Evolutionary conservation across 305 asterid genomes (phyloP).

Genomic region (Withania somnifera): DNA sequence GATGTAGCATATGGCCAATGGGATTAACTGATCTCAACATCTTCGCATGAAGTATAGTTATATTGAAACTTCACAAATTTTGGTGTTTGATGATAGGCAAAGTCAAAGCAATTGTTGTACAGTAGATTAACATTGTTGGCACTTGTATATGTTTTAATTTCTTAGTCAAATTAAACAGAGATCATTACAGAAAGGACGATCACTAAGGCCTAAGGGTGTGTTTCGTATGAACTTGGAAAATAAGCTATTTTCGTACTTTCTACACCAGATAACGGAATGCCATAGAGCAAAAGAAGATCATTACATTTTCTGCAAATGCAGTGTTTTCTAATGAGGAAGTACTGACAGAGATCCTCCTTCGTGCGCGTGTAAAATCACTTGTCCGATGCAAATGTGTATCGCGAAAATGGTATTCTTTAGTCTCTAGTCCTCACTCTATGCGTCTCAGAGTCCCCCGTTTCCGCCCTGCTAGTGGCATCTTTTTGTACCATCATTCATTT

Average conservation of each 20-base stretch:
- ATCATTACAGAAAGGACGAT: too few relatives aligned
- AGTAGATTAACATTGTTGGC: neutral
- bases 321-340: conserved; percentile 26
- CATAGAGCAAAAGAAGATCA: neutral
- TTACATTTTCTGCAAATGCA: conserved; percentile 12
- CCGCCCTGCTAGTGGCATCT: conserved; percentile 20
- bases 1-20: too few relatives aligned
- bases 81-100: neutral
- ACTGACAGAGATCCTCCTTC: conserved; percentile 15
- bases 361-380: conserved; percentile 25
- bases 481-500: neutral
- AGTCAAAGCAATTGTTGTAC: neutral
- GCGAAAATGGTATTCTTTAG: conserved; percentile 24
- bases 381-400: conserved; percentile 23
- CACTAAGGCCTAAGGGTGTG: too few relatives aligned
- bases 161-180: neutral
- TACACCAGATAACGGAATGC: neutral
- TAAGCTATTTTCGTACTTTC: too few relatives aligned
- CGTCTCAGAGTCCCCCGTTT: conserved; percentile 9
- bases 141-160: neutral
- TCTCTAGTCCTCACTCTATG: conserved; percentile 16
- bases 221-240: too few relatives aligned
- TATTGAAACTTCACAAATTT: neutral
- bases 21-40: too few relatives aligned
- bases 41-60: too few relatives aligned